phyloP scores from a whole-genome alignment of 2,329 filamentous ascomycete genomes.

The Xylariaceae sp. region DNA sequence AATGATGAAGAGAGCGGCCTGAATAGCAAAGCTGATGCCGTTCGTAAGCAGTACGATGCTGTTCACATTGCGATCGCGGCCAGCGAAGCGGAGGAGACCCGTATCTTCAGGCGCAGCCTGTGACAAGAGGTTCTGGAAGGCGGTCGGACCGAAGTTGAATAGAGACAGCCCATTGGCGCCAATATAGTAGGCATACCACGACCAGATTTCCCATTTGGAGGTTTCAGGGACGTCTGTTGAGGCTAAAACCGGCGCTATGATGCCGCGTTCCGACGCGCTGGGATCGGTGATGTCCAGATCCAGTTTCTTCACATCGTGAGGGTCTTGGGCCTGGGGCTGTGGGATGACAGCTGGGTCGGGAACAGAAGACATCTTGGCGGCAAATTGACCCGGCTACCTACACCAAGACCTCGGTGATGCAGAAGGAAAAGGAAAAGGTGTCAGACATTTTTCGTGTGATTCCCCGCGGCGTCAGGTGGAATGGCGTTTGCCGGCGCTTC shows the following conservation, averaged over 20 bases:
- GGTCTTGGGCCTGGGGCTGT: constrained; percentile 15
- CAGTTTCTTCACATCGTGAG: constrained; percentile 5
- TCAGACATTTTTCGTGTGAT: too few relatives aligned
- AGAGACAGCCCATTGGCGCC: constrained; percentile 68
- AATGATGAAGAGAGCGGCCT: constrained; percentile 61
- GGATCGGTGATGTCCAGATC: constrained; percentile 10
- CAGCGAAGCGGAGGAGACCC: constrained; percentile 60
- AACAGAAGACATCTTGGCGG: constrained; percentile 22
- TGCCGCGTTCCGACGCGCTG: constrained; percentile 1
- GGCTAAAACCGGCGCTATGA: constrained; percentile 27
- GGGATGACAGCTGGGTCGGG: constrained; percentile 21
- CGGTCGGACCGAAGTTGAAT: constrained; percentile 70
- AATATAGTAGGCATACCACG: constrained; percentile 67
- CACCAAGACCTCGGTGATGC: too few relatives aligned
- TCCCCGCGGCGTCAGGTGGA: too few relatives aligned
- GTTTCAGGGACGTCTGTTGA: constrained; percentile 43
- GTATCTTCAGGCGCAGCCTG: constrained; percentile 62
- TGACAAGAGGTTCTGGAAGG: constrained; percentile 68
- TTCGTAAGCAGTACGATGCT: constrained; percentile 70
- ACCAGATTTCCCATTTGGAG: constrained; percentile 60
- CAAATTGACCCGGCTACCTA: neutral
- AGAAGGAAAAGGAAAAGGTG: too few relatives aligned
- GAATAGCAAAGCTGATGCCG: constrained; percentile 71
- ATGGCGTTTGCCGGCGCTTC: too few relatives aligned
- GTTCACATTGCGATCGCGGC: constrained; percentile 63